Evolutionary conservation across 2,329 filamentous ascomycete species (phyloP).

Genomic region (Dactylellina leptospora): DNA sequence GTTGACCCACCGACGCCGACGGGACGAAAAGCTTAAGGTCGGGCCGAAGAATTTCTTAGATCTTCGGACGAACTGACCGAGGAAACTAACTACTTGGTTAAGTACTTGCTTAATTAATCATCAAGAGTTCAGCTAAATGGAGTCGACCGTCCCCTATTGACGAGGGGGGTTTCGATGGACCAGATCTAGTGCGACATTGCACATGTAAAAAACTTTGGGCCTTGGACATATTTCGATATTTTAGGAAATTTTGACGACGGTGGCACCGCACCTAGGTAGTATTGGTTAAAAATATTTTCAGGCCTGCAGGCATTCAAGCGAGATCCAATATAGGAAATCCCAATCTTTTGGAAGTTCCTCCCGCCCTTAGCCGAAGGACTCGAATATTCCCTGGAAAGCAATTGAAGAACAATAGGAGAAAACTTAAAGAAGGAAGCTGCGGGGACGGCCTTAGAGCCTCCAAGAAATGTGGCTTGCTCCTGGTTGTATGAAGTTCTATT

Average conservation of each 20-base stretch:
- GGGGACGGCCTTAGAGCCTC: background rate
- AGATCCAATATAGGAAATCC: slow-evolving; percentile 5
- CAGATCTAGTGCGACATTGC: slow-evolving; percentile 10
- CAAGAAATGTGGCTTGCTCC: slow-evolving; percentile 14
- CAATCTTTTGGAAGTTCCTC: background rate
- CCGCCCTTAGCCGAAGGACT: background rate
- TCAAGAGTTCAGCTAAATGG: slow-evolving; percentile 10
- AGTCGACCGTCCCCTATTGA: no score
- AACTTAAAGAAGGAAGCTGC: slow-evolving; percentile 8
- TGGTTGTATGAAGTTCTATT: background rate
- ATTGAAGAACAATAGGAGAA: slow-evolving; percentile 6
- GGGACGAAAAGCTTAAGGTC: no score
- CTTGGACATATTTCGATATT: background rate
- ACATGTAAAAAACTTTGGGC: slow-evolving; percentile 2
- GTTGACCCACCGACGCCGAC: no score
- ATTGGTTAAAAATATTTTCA: slow-evolving; percentile 16
- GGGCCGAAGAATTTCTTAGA: no score
- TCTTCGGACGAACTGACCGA: no score
- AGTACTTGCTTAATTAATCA: slow-evolving; percentile 5
- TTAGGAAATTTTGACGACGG: background rate
- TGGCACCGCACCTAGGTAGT: background rate
- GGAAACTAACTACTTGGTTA: no score
- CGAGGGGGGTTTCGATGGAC: background rate
- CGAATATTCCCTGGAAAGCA: no score
- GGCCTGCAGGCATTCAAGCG: background rate